These are phyloP conservation scores for Immersiporthe knoxdaviesiana DNA, from an alignment of 2,329 filamentous ascomycete species.

Conservation along the genomic window DNA sequence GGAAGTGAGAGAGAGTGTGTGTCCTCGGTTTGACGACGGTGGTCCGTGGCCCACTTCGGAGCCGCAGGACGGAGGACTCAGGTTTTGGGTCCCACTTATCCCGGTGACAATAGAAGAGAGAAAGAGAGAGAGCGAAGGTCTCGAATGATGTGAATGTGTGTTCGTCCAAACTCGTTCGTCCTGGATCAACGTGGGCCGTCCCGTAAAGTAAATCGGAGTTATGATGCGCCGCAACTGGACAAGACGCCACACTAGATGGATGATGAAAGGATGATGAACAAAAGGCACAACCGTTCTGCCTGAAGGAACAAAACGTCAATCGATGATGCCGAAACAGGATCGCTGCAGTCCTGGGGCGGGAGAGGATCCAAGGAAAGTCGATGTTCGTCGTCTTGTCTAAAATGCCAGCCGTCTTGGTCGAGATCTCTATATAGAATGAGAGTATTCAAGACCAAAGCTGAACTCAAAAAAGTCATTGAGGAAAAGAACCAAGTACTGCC, in stretches of 20 bases:
- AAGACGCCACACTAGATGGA: neutral
- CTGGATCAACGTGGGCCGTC: too few relatives aligned
- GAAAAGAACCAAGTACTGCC: neutral
- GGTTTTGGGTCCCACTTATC: neutral
- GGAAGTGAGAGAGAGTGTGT: too few relatives aligned
- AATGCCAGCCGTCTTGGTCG: neutral
- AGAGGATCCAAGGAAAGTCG: neutral
- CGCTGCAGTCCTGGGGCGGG: neutral
- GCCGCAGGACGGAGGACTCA: neutral
- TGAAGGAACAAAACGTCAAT: neutral
- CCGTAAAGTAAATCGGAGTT: neutral
- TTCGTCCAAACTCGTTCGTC: too few relatives aligned
- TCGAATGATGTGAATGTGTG: too few relatives aligned
- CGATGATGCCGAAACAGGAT: neutral
- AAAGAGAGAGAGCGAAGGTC: neutral
- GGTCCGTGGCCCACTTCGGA: neutral
- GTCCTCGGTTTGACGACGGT: slow-evolving; percentile 5
- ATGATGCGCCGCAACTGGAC: neutral
- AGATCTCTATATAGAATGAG: neutral
- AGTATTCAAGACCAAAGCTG: neutral
- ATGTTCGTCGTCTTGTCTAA: neutral
- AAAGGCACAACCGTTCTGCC: neutral
- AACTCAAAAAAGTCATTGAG: neutral
- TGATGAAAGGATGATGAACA: too few relatives aligned
- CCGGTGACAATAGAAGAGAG: neutral